phyloP scores from a whole-genome alignment of 1,284 basidiomycete species.

The Somion occarium region DNA sequence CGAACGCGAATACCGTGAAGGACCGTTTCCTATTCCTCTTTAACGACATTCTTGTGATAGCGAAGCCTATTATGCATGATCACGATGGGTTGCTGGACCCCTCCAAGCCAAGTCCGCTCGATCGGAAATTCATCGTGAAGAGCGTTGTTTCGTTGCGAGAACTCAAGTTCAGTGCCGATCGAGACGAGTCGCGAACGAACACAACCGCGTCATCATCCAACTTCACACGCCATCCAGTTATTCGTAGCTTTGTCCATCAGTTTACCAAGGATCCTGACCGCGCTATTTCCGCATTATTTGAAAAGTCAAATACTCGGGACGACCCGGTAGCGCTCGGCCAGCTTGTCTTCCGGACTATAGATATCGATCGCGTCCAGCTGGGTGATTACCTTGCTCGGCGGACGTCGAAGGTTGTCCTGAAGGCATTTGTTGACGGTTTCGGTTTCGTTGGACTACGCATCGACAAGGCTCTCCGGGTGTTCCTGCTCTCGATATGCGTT shows the following conservation, averaged over 20 bases:
- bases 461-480: constrained; percentile 85
- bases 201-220: constrained; percentile 27
- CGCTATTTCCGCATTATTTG: constrained; percentile 63
- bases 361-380: constrained; percentile 80
- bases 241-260: constrained; percentile 67
- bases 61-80: constrained; percentile 66
- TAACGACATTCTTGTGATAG: constrained; percentile 88
- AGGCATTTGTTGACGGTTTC: constrained; percentile 84
- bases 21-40: constrained; percentile 96
- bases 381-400: constrained; percentile 78
- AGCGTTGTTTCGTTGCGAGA: constrained; percentile 78
- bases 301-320: constrained; percentile 50
- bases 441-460: constrained; percentile 79
- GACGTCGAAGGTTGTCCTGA: constrained; percentile 69
- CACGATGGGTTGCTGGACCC: constrained; percentile 52
- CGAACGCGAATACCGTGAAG: constrained; percentile 91
- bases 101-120: constrained; percentile 63
- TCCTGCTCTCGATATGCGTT: constrained; percentile 79
- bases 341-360: constrained; percentile 79
- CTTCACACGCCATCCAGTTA: constrained; percentile 48
- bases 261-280: constrained; percentile 73
- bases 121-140: constrained; percentile 85
- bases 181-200: constrained; percentile 51
- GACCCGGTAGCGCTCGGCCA: constrained; percentile 71
- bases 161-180: constrained; percentile 62